Conservation (phyloP, 2,329 filamentous ascomycete genomes). For the Trichoderma endophyticum region DNA sequence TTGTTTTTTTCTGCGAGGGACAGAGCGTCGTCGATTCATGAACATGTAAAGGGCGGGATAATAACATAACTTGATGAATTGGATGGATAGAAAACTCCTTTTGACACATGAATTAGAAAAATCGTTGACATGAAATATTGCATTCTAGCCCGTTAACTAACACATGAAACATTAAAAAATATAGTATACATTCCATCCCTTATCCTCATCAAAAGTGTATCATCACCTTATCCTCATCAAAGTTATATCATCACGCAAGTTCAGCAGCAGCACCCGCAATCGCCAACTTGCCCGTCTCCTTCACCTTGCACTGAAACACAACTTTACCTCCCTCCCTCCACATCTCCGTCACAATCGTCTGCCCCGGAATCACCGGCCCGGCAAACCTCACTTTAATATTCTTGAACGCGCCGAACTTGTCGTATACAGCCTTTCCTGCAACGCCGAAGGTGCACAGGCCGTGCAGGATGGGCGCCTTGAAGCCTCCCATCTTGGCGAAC, state of each 20-base stretch:
- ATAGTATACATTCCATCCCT: not conserved
- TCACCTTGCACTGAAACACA: constrained; percentile 82
- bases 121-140: not conserved
- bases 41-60: not conserved
- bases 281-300: constrained; percentile 87
- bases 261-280: constrained; percentile 80
- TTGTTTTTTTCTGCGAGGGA: not conserved
- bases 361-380: constrained; percentile 77
- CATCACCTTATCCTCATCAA: not conserved
- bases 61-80: not conserved
- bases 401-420: constrained; percentile 76
- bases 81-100: not conserved
- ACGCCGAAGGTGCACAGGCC: constrained; percentile 96
- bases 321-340: constrained; percentile 83
- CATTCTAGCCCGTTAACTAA: not conserved
- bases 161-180: not conserved
- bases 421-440: constrained; percentile 83
- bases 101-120: not conserved
- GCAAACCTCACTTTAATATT: constrained; percentile 93
- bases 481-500: constrained; percentile 93
- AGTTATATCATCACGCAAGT: constrained; percentile 43
- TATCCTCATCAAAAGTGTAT: not conserved
- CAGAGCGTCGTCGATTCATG: not conserved
- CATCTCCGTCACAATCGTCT: constrained; percentile 92
- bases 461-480: constrained; percentile 91